Conservation (phyloP, 2,329 filamentous ascomycete species). For the Hymenoscyphus repandus region DNA sequence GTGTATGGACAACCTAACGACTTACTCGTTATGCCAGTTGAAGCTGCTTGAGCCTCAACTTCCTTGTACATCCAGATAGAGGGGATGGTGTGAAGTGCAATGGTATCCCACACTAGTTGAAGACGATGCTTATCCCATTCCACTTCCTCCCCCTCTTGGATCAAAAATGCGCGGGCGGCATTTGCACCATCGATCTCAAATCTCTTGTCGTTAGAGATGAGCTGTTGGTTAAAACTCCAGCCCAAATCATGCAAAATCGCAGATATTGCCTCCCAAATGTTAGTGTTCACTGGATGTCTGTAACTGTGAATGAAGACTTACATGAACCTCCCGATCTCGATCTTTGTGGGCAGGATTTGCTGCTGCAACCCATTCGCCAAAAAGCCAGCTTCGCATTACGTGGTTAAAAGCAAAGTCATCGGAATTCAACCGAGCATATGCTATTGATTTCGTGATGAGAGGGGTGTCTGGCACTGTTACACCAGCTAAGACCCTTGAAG, state of each 20-base stretch:
- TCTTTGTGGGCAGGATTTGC: conserved; percentile 23
- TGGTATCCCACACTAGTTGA: conserved; percentile 32
- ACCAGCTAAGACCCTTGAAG: conserved; percentile 27
- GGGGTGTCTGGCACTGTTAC: conserved; percentile 34
- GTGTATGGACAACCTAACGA: background rate
- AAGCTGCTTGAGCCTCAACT: conserved; percentile 30
- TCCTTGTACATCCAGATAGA: conserved; percentile 38
- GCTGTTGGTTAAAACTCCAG: conserved; percentile 33
- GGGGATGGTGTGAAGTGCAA: conserved; percentile 38
- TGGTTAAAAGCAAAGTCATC: conserved; percentile 35
- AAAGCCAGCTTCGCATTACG: conserved; percentile 34
- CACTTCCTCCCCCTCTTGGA: conserved; percentile 15
- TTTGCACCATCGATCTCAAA: conserved; percentile 48
- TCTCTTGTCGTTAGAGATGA: conserved; percentile 39
- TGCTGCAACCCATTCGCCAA: conserved; percentile 33
- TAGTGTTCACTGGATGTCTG: background rate
- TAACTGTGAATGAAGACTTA: background rate
- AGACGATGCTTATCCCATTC: conserved; percentile 37
- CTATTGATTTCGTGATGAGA: conserved; percentile 33
- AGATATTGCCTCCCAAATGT: conserved; percentile 31
- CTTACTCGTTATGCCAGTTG: background rate
- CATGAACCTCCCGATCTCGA: conserved; percentile 32
- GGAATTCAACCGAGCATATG: conserved; percentile 28
- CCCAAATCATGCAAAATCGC: conserved; percentile 40
- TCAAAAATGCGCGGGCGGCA: conserved; percentile 38